Evolutionary conservation across 148 eudicot species (phyloP), one percentile per base, ranked within the genome.

Genomic region (Talinum fruticosum): DNA sequence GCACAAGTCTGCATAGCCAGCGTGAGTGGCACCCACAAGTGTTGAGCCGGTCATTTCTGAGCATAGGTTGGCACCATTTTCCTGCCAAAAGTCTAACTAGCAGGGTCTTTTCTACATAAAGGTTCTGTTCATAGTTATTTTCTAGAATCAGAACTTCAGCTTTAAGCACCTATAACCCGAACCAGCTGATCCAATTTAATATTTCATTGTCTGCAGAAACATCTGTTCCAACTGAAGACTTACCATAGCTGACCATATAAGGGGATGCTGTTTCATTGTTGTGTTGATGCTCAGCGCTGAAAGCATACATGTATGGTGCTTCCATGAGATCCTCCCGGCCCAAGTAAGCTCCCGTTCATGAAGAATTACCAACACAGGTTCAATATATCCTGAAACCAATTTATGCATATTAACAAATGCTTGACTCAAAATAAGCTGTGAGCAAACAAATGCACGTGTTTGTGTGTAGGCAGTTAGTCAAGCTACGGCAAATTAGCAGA

Each of bases 161-260:
- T 57, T 54, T n/a, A 2, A 2, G 24, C 28, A 57, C 8, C n/a
- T n/a, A 57, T 23, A n/a, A 18, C 64, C 64, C 64, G 10, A 57
- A 57, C 28, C 64, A 57, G 64, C 64, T n/a, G 28, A 57, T n/a
- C 28, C 64, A 21, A 57, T 24, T 57, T 57, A 28, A n/a, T 8
- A 12, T 57, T 57, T 19, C 64, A 5, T 12, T 65, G 26, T 34
- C 44, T 77, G 29, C 62, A 24, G 74, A 54, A 57, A 13, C 67
- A 49, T 41, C 36, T 49, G 6, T 38, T 29, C 32, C 38, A 79
- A 44, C 73, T 70, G 33, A 51, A 68, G 57, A 85, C 90, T 80
- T 87, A 95, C 99, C 83, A 75, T 78, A 66, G 97, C 97, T 76
- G 99, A 92, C 99, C 99, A 95, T 79, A 95, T 95, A 77, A 95